Evolutionary conservation across 306 rosid genomes (phyloP), one percentile per base, ranked within the genome.

Genomic region (Morella rubra): DNA sequence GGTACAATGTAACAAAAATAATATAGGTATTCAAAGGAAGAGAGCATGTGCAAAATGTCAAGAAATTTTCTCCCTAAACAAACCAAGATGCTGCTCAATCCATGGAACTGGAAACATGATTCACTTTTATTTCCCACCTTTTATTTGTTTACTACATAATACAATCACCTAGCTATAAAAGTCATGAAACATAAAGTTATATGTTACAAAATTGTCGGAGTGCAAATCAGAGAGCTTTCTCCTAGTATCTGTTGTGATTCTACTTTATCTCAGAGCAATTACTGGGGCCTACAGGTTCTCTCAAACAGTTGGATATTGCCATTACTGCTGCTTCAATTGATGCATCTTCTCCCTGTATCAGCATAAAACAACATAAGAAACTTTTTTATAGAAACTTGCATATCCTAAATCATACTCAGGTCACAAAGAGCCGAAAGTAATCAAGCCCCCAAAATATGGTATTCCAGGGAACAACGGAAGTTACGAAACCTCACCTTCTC

Each of bases 221-320:
- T 6, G 67, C 47, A 59, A 27, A 32, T 56, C 73, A 68, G 67
- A 41, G 55, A 49, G 44, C 42, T 67, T 60, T 71, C 16, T 37
- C 10, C 56, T 44, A 53, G 16, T 24, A 61, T 40, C 54, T 61
- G 66, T 11, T 74, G 65, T 12, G 10, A 76, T 71, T 76, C 79
- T 85, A 94, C 65, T 90, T 90, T 74, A 95, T 90, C 84, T 90
- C 96, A 14, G 98, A 90, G 84, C 98, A 95, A 82, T 89, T 95
- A 79, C 72, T 85, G 41, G 95, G 81, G 44, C 92, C 95, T 27
- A 92, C 92, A 0, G 98, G 97, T 81, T 95, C 98, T 81, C 88
- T 89, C 88, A 92, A 84, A 89, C 98, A 95, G 73, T 51, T 85
- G 75, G 98, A 89, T 68, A 95, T 95, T 74, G 98, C 97, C 85